A percentile compares a stretch with the other conserved stretches of the same genome.
phyloP scores from a whole-genome alignment of 495 filamentous ascomycete genomes.

The Daldinia loculata region DNA sequence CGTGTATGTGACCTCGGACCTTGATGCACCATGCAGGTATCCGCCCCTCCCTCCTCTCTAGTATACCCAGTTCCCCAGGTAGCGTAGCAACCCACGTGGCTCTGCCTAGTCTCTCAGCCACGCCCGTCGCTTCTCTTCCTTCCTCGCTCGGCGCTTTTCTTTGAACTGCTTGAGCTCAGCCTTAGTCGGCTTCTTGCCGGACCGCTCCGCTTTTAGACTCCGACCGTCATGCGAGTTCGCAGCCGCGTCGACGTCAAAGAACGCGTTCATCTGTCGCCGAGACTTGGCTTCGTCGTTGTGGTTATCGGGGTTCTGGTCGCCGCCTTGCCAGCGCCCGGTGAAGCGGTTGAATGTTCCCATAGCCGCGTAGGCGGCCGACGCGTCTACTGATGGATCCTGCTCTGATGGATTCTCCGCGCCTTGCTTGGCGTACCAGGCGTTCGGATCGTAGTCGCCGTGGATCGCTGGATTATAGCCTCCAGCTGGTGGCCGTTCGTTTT shows the following conservation, averaged over 20 bases:
- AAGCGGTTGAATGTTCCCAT: constrained; percentile 89
- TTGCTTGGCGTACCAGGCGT: constrained; percentile 83
- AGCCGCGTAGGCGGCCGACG: constrained; percentile 64
- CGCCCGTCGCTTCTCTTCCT: constrained; percentile 92
- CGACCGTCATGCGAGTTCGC: constrained; percentile 92
- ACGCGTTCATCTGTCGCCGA: constrained; percentile 88
- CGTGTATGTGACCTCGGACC: constrained; percentile 10
- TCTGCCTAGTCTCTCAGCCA: constrained; percentile 81
- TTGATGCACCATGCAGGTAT: constrained; percentile 30
- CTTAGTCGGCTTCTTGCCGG: constrained; percentile 86
- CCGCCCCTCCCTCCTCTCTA: constrained; percentile 7
- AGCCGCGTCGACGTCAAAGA: constrained; percentile 97
- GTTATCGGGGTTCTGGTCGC: constrained; percentile 60
- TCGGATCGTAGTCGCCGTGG: constrained; percentile 95
- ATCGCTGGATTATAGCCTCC: constrained; percentile 95
- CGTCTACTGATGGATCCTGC: constrained; percentile 33
- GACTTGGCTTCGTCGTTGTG: constrained; percentile 92
- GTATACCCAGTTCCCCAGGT: background rate
- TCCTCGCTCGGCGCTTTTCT: constrained; percentile 76
- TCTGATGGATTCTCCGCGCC: constrained; percentile 43
- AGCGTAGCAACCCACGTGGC: background rate
- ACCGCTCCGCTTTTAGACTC: constrained; percentile 89
- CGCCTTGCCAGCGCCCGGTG: constrained; percentile 86
- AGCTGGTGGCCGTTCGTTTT: constrained; percentile 45
- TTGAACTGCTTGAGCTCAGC: constrained; percentile 79